phyloP scores from a whole-genome alignment of 2,329 filamentous ascomycete species.

The Helotiales sp. region DNA sequence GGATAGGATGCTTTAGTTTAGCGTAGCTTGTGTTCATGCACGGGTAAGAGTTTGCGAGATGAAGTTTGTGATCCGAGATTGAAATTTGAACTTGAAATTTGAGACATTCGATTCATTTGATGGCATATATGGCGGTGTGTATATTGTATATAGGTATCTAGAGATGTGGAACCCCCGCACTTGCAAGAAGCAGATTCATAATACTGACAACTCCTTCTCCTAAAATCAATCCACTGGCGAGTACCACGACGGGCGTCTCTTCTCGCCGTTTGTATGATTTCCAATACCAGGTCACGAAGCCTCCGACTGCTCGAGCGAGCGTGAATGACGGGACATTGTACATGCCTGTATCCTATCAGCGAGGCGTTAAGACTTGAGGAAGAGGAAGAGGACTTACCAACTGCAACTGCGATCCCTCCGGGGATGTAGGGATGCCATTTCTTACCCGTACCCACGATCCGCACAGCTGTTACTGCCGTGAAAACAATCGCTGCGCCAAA shows the following conservation, averaged over 20 bases:
- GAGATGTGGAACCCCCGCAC: slow-evolving; percentile 75
- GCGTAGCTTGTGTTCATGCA: neutral
- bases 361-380: slow-evolving; percentile 3
- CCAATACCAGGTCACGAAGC: slow-evolving; percentile 81
- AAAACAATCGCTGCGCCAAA: slow-evolving; percentile 77
- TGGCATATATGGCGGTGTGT: neutral
- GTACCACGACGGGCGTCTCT: slow-evolving; percentile 83
- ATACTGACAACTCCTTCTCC: slow-evolving; percentile 94
- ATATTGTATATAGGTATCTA: slow-evolving; percentile 23
- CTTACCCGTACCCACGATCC: slow-evolving; percentile 59
- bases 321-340: slow-evolving; percentile 98
- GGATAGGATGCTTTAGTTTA: no score
- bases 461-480: slow-evolving; percentile 69
- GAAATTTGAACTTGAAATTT: neutral
- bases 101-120: neutral
- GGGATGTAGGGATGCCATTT: slow-evolving; percentile 80
- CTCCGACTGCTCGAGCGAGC: slow-evolving; percentile 82
- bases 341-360: slow-evolving; percentile 65
- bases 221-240: slow-evolving; percentile 88
- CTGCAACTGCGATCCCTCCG: slow-evolving; percentile 93
- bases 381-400: slow-evolving; percentile 60
- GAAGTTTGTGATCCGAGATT: neutral
- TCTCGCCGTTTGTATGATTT: slow-evolving; percentile 54
- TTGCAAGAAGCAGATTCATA: slow-evolving; percentile 83
- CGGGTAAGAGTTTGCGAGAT: neutral